These are phyloP conservation scores for Saturnispora bothae DNA, from an alignment of 805 yeast genomes.

Conservation along the genomic window DNA sequence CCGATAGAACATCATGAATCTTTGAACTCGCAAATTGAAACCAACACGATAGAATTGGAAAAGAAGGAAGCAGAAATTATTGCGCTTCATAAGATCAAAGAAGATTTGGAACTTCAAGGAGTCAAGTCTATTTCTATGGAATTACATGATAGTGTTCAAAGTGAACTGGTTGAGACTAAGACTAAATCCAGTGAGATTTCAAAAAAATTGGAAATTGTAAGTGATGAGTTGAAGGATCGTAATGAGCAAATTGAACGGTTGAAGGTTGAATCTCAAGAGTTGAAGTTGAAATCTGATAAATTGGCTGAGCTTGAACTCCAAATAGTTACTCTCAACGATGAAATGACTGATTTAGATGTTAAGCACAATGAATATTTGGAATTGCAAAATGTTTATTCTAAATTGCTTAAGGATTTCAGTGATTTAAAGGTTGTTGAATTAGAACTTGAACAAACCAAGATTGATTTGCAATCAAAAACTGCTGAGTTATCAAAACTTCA, in stretches of 20 bases:
- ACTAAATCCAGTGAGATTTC: constrained; percentile 5
- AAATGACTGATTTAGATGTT: constrained; percentile 6
- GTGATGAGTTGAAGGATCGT: constrained; percentile 1
- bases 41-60: constrained; percentile 2
- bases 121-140: constrained; percentile 11
- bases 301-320: constrained; percentile 5
- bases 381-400: not conserved
- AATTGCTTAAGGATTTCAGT: constrained; percentile 4
- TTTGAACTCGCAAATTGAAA: constrained; percentile 7
- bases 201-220: constrained; percentile 7
- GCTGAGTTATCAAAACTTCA: constrained; percentile 6
- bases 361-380: constrained; percentile 7
- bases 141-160: constrained; percentile 11
- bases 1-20: constrained; percentile 10
- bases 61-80: constrained; percentile 9
- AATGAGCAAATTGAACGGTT: constrained; percentile 5
- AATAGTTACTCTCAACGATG: constrained; percentile 2
- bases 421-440: constrained; percentile 1
- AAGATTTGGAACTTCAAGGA: constrained; percentile 12
- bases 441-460: constrained; percentile 1
- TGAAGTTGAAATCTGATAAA: constrained; percentile 5
- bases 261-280: not conserved
- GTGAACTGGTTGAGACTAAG: constrained; percentile 6
- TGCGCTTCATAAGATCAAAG: constrained; percentile 7
- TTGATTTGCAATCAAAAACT: constrained; percentile 1